A percentile compares a stretch with the other conserved stretches of the same genome.
These are phyloP conservation scores for Fusarium secorum DNA, from an alignment of 2,329 filamentous ascomycete genomes.

Conservation along the genomic window DNA sequence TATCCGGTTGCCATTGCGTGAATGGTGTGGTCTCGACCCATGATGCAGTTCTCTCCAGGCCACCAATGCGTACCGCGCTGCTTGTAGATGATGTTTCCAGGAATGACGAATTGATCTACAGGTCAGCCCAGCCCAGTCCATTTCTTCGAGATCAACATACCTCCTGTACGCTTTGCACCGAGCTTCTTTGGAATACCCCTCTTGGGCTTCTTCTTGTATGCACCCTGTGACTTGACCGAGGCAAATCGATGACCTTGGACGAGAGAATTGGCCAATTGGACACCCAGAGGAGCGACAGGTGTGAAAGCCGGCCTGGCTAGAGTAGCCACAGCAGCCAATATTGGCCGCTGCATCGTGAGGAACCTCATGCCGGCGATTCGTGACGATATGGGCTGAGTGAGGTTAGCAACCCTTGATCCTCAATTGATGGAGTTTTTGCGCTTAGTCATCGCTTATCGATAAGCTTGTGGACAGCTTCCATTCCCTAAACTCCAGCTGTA, in stretches of 20 bases:
- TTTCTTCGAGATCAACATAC: constrained; percentile 56
- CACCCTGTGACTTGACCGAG: constrained; percentile 70
- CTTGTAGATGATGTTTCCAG: constrained; percentile 97
- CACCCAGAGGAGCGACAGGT: constrained; percentile 30
- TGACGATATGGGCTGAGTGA: constrained; percentile 47
- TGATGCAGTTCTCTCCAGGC: constrained; percentile 92
- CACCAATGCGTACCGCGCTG: constrained; percentile 95
- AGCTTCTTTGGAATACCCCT: constrained; percentile 79
- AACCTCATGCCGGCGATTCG: constrained; percentile 54
- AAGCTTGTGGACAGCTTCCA: constrained; percentile 41
- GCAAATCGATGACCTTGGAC: constrained; percentile 63
- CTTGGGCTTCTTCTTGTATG: constrained; percentile 70
- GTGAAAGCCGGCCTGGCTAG: constrained; percentile 41
- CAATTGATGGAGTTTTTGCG: constrained; percentile 41
- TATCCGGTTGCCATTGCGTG: constrained; percentile 86
- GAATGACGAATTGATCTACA: constrained; percentile 87
- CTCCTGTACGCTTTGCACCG: constrained; percentile 91
- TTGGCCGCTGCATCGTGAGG: constrained; percentile 56
- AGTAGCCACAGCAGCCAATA: constrained; percentile 51
- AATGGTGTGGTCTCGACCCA: constrained; percentile 97
- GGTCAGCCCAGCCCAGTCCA: constrained; percentile 15
- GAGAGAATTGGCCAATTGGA: constrained; percentile 50
- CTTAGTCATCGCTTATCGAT: constrained; percentile 46
- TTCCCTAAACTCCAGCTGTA: constrained; percentile 8
- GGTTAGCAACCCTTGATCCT: constrained; percentile 25